Evolutionary conservation across 139 green algal genomes (phyloP).

Genomic region (Asterochloris erici): DNA sequence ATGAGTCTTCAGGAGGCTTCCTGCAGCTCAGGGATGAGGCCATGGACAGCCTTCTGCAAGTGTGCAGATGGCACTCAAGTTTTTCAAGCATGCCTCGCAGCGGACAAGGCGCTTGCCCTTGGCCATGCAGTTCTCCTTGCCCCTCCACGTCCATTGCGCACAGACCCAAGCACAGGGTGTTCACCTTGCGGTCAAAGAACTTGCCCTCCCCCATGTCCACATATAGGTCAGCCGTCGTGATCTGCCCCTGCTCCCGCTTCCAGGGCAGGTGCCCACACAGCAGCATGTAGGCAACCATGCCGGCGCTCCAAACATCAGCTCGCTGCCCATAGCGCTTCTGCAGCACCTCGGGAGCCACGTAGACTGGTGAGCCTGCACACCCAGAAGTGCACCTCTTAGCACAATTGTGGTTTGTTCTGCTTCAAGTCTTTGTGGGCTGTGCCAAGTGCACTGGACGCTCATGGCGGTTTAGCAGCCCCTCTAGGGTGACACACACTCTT

Average conservation of each 20-base stretch:
- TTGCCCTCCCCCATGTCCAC: slow-evolving; percentile 16
- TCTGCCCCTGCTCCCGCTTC: slow-evolving; percentile 12
- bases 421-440: background rate
- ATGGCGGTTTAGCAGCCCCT: background rate
- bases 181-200: slow-evolving; percentile 11
- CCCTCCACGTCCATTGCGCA: no score
- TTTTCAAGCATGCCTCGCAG: no score
- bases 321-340: slow-evolving; percentile 11
- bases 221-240: slow-evolving; percentile 12
- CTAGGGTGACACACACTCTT: background rate
- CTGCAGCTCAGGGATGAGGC: no score
- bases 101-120: no score
- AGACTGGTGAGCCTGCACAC: slow-evolving; percentile 24
- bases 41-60: no score
- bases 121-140: no score
- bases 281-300: slow-evolving; percentile 31
- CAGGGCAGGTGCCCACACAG: slow-evolving; percentile 21
- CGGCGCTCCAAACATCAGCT: slow-evolving; percentile 24
- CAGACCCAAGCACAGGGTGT: no score
- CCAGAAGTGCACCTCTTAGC: no score
- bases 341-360: slow-evolving; percentile 29
- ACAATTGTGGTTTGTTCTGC: no score
- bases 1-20: no score
- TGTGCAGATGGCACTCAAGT: no score
- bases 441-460: background rate